phyloP scores from a whole-genome alignment of 139 green algal genomes.

The Gonium pectorale region DNA sequence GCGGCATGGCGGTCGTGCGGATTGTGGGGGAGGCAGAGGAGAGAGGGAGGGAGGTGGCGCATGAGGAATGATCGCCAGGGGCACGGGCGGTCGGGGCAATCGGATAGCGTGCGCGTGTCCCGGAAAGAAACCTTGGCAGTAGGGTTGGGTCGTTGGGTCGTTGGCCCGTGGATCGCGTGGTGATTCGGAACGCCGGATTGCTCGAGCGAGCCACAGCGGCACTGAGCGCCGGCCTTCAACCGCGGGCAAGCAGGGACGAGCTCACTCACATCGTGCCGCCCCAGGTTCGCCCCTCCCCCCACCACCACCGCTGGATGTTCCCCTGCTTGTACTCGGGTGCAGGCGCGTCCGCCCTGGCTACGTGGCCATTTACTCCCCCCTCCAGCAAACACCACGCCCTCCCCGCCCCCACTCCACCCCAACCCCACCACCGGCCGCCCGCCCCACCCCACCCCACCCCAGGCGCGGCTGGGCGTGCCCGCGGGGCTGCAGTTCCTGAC shows the following conservation, averaged over 20 bases:
- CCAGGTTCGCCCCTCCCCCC: too few species aligned
- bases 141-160: neutral
- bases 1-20: neutral
- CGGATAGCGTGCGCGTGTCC: neutral
- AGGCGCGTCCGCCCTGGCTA: neutral
- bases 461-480: slow-evolving; percentile 23
- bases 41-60: neutral
- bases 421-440: too few species aligned
- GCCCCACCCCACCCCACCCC: neutral
- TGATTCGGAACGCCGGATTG: too few species aligned
- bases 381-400: neutral
- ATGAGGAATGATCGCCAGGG: too few species aligned
- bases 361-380: too few species aligned
- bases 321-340: neutral
- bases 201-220: too few species aligned
- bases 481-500: neutral
- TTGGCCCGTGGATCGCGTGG: too few species aligned
- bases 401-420: neutral
- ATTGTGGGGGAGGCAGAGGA: too few species aligned
- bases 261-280: too few species aligned
- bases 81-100: neutral
- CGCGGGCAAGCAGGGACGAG: too few species aligned
- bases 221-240: too few species aligned
- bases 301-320: too few species aligned
- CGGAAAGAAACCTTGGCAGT: neutral